Evolutionary conservation across 192 early-diverging fungal genomes (phyloP).

Genomic region (Backusella mclennaniae): DNA sequence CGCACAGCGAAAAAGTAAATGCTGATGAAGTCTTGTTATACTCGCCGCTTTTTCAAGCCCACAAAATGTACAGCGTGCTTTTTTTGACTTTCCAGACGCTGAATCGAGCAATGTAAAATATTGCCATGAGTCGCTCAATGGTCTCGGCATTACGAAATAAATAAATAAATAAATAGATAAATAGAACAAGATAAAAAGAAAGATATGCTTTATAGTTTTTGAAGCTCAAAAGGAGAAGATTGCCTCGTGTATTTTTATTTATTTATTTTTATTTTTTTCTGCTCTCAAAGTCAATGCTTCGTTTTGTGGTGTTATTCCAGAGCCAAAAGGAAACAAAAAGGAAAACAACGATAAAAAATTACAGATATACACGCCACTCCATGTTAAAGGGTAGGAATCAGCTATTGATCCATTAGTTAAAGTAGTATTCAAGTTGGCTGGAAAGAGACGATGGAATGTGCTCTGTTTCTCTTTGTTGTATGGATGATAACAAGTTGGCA

Average conservation of each 20-base stretch:
- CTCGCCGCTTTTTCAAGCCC: constrained; percentile 18
- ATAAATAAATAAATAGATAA: not conserved
- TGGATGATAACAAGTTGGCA: not conserved
- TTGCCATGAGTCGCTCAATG: constrained; percentile 17
- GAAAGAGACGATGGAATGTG: not conserved
- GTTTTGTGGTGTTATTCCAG: not conserved
- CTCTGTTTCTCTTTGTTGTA: not conserved
- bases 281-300: not conserved
- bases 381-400: not conserved
- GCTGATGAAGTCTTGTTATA: constrained; percentile 14
- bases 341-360: not conserved
- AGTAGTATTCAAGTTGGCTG: not conserved
- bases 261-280: not conserved
- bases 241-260: not conserved
- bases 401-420: not conserved
- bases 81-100: not conserved
- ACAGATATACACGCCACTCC: not conserved
- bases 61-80: constrained; percentile 18
- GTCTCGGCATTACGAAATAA: constrained; percentile 15
- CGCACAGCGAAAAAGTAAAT: constrained; percentile 11
- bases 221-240: not conserved
- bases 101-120: constrained; percentile 13
- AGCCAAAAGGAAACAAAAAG: too few species aligned
- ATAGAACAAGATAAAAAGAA: not conserved
- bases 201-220: not conserved